Conservation (phyloP, 805 yeast species). For the Lachancea fermentati region DNA sequence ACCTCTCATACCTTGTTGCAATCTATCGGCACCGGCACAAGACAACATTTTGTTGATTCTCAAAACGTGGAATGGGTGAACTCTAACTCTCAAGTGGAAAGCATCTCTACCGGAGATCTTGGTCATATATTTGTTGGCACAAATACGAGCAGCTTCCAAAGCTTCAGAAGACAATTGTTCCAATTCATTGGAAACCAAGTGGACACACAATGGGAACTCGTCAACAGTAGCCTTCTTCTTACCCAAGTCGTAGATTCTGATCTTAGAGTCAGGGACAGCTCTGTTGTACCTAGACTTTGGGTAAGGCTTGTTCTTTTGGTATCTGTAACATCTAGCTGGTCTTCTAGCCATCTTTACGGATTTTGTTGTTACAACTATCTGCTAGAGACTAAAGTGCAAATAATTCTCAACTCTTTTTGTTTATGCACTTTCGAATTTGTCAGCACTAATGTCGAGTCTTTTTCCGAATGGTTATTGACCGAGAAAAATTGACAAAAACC, state of each 20-base stretch:
- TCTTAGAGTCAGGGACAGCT: slow-evolving; percentile 99
- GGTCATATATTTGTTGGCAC: slow-evolving; percentile 99
- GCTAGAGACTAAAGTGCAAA: background rate
- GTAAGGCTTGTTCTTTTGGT: slow-evolving; percentile 99
- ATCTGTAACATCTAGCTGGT: slow-evolving; percentile 99
- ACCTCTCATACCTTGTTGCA: slow-evolving; percentile 99
- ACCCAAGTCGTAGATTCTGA: slow-evolving; percentile 98
- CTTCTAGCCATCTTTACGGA: slow-evolving; percentile 94
- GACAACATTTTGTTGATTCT: slow-evolving; percentile 99
- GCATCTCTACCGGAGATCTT: slow-evolving; percentile 97
- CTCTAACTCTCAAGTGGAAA: slow-evolving; percentile 99
- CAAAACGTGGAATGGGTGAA: slow-evolving; percentile 99
- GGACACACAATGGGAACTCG: slow-evolving; percentile 99
- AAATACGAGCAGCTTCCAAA: slow-evolving; percentile 99
- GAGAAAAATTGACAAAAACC: no score
- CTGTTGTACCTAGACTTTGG: slow-evolving; percentile 99
- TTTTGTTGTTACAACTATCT: background rate
- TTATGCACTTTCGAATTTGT: background rate
- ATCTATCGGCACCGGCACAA: slow-evolving; percentile 99
- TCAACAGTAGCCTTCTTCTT: slow-evolving; percentile 99
- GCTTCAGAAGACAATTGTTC: slow-evolving; percentile 99
- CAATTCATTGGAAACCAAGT: slow-evolving; percentile 97
- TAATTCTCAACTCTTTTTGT: background rate
- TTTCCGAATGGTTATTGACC: no score
- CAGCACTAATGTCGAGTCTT: no score